Percentiles rank a stretch among this genome's conserved stretches.
Evolutionary conservation across 2,329 filamentous ascomycete genomes (phyloP).

Genomic region (Pyrenophora teres): DNA sequence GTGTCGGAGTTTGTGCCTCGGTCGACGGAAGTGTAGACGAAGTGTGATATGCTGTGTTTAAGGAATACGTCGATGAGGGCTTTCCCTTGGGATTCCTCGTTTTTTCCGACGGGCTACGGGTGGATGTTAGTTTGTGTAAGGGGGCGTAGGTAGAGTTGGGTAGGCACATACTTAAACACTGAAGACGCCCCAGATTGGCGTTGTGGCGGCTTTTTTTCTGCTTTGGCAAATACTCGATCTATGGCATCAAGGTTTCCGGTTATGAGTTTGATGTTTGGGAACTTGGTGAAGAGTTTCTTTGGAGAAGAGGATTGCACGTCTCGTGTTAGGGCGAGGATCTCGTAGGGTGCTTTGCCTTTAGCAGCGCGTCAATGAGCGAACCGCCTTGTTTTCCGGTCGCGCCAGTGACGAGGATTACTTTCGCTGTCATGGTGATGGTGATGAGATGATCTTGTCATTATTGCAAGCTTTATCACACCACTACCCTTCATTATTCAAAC

Average conservation of each 20-base stretch:
- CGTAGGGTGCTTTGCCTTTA: slow-evolving; percentile 46
- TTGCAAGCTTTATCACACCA: too few species aligned
- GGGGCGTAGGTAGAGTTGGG: too few species aligned
- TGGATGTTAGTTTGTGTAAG: not conserved
- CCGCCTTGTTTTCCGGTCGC: slow-evolving; percentile 55
- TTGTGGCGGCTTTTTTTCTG: slow-evolving; percentile 38
- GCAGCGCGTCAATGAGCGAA: slow-evolving; percentile 47
- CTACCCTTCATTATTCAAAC: too few species aligned
- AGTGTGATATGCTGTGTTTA: slow-evolving; percentile 38
- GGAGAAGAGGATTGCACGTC: slow-evolving; percentile 56
- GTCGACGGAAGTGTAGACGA: slow-evolving; percentile 47
- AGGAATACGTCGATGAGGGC: slow-evolving; percentile 43
- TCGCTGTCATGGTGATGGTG: too few species aligned
- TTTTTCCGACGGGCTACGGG: slow-evolving; percentile 29
- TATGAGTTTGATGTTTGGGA: slow-evolving; percentile 57
- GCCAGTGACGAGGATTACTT: slow-evolving; percentile 47
- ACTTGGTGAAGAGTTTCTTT: slow-evolving; percentile 53
- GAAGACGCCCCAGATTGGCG: slow-evolving; percentile 41
- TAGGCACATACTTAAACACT: slow-evolving; percentile 31
- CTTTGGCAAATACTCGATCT: slow-evolving; percentile 55
- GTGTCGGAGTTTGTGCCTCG: slow-evolving; percentile 50
- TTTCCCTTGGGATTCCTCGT: slow-evolving; percentile 46
- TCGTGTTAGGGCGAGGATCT: slow-evolving; percentile 63
- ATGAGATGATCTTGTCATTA: too few species aligned
- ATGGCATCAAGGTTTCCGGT: slow-evolving; percentile 60